Percentiles rank a stretch among this genome's conserved stretches.
Conservation (phyloP, 805 yeast genomes). For the Metschnikowia bowlesiae region DNA sequence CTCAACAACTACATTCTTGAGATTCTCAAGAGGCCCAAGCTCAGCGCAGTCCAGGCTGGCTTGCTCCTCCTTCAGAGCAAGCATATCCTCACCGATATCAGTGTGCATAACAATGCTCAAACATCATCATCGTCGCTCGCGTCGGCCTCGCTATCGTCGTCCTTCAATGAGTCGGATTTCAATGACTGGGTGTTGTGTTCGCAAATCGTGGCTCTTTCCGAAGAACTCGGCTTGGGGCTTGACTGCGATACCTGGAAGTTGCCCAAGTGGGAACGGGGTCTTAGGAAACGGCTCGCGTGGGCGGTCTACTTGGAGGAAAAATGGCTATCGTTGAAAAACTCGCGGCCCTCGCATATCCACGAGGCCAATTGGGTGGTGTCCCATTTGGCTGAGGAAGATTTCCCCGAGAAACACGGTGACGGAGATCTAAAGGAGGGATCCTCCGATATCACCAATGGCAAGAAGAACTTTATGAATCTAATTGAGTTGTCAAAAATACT, state of each 20-base stretch:
- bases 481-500: constrained; percentile 64
- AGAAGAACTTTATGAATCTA: constrained; percentile 60
- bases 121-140: constrained; percentile 12
- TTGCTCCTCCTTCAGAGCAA: constrained; percentile 67
- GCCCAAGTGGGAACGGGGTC: constrained; percentile 92
- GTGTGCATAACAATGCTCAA: constrained; percentile 8
- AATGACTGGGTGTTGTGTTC: constrained; percentile 84
- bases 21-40: constrained; percentile 78
- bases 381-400: constrained; percentile 66
- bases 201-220: constrained; percentile 82
- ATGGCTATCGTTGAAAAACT: constrained; percentile 79
- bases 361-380: constrained; percentile 78
- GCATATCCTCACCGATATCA: constrained; percentile 24
- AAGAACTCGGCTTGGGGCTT: constrained; percentile 86
- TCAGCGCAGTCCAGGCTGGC: constrained; percentile 91
- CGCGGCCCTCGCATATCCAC: constrained; percentile 77
- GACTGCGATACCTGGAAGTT: constrained; percentile 88
- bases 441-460: constrained; percentile 68
- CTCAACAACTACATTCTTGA: constrained; percentile 70
- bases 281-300: constrained; percentile 89
- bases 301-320: constrained; percentile 90
- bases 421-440: constrained; percentile 53
- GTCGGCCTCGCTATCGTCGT: constrained; percentile 16
- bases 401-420: constrained; percentile 64
- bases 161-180: constrained; percentile 36